Evolutionary conservation across 352 stramenopile genomes (phyloP).

Genomic region (Blastocystis sp.): DNA sequence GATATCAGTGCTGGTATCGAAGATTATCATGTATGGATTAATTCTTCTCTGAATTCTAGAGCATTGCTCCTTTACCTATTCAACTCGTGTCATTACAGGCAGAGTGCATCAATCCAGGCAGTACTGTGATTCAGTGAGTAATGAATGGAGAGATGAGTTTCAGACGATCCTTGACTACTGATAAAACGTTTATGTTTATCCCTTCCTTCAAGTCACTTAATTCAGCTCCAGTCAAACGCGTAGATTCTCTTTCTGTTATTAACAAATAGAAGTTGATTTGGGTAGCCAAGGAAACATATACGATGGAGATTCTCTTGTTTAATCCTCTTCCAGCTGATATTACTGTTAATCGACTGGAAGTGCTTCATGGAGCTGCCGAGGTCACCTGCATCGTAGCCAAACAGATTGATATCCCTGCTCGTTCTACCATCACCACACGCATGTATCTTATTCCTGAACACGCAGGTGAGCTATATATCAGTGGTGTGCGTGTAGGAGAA

Average conservation of each 20-base stretch:
- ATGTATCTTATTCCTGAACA: not conserved
- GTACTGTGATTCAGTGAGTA: not conserved
- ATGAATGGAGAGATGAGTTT: not conserved
- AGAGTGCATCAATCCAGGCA: not conserved
- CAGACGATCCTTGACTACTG: not conserved
- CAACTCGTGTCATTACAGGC: not conserved
- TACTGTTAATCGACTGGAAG: not conserved
- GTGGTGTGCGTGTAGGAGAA: not conserved
- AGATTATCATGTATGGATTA: constrained; percentile 10
- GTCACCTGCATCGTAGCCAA: not conserved
- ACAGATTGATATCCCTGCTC: not conserved
- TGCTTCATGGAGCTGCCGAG: not conserved
- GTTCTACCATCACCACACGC: not conserved
- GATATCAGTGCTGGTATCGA: constrained; percentile 21
- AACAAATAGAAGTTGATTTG: not conserved
- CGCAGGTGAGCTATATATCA: not conserved
- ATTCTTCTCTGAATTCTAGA: not conserved
- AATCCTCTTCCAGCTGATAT: not conserved
- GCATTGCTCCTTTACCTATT: not conserved
- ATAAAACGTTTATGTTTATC: constrained; percentile 45
- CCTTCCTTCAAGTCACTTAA: not conserved
- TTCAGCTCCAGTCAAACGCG: not conserved
- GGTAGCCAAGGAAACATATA: constrained; percentile 11
- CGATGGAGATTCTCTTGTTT: not conserved
- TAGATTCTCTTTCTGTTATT: not conserved